Evolutionary conservation across 495 filamentous ascomycete genomes (phyloP).

Genomic region (Podospora conica): DNA sequence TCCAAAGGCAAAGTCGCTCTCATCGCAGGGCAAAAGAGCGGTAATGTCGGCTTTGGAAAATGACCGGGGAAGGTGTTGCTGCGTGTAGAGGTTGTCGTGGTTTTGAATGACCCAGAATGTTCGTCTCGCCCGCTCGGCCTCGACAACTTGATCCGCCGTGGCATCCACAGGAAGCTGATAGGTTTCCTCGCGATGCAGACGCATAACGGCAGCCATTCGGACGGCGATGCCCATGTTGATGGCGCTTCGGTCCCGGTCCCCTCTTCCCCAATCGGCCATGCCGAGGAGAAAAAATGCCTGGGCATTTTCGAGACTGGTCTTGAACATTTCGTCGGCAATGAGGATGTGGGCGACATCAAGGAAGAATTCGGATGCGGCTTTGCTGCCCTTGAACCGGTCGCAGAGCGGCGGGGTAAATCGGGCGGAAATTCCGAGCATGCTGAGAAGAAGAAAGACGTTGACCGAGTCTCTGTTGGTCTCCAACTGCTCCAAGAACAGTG

Average conservation of each 20-base stretch:
- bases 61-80: conserved; percentile 30
- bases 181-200: conserved; percentile 39
- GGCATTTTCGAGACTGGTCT: conserved; percentile 33
- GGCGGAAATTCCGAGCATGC: conserved; percentile 33
- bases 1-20: conserved; percentile 34
- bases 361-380: neutral
- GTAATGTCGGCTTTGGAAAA: conserved; percentile 34
- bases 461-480: conserved; percentile 23
- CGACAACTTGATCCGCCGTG: conserved; percentile 4
- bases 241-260: conserved; percentile 32
- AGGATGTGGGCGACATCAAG: neutral
- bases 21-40: conserved; percentile 32
- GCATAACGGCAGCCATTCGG: conserved; percentile 35
- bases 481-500: conserved; percentile 29
- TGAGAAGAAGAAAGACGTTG: conserved; percentile 33
- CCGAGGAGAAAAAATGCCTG: conserved; percentile 37
- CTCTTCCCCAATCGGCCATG: conserved; percentile 36
- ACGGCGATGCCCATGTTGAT: conserved; percentile 39
- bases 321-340: conserved; percentile 14
- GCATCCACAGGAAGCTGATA: conserved; percentile 26
- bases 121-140: conserved; percentile 29
- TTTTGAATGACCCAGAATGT: conserved; percentile 37
- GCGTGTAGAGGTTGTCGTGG: conserved; percentile 35
- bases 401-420: conserved; percentile 29
- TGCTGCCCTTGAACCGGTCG: conserved; percentile 4